phyloP scores from a whole-genome alignment of 1,284 basidiomycete species.

The Laetiporus sulphureus region DNA sequence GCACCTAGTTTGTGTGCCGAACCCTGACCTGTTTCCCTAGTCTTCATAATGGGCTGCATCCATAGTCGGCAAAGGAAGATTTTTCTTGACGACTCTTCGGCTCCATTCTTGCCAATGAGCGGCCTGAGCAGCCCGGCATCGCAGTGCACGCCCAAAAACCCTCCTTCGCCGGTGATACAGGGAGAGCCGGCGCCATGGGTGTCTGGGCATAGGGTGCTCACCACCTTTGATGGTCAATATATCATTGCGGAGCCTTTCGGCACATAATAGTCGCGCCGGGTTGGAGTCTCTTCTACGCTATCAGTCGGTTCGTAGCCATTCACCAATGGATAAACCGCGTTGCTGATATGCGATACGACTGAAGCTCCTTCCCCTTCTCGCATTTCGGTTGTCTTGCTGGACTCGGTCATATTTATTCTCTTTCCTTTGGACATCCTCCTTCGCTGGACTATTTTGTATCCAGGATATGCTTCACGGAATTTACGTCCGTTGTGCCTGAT shows the following conservation, averaged over 20 bases:
- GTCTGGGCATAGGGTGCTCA: conserved; percentile 19
- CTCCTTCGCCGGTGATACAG: conserved; percentile 24
- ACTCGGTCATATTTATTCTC: too few species aligned
- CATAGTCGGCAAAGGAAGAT: conserved; percentile 32
- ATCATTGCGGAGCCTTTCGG: conserved; percentile 14
- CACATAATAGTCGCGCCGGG: background rate
- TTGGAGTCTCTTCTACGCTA: too few species aligned
- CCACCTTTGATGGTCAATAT: conserved; percentile 19
- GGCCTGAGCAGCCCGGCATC: conserved; percentile 10
- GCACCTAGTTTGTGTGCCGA: too few species aligned
- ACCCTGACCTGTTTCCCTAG: background rate
- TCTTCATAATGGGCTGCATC: conserved; percentile 33
- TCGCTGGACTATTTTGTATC: too few species aligned
- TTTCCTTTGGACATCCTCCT: too few species aligned
- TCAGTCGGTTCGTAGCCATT: too few species aligned
- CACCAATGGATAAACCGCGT: too few species aligned
- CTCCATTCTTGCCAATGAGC: conserved; percentile 8
- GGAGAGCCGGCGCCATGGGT: conserved; percentile 30
- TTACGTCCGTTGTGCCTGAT: too few species aligned
- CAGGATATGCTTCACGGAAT: too few species aligned
- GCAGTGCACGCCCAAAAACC: conserved; percentile 4
- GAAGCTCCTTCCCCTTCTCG: too few species aligned
- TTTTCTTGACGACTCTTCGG: conserved; percentile 14
- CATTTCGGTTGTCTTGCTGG: too few species aligned
- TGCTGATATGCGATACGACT: too few species aligned